Evolutionary conservation across 495 filamentous ascomycete species (phyloP).

Genomic region (Aspergillus kassunensis): DNA sequence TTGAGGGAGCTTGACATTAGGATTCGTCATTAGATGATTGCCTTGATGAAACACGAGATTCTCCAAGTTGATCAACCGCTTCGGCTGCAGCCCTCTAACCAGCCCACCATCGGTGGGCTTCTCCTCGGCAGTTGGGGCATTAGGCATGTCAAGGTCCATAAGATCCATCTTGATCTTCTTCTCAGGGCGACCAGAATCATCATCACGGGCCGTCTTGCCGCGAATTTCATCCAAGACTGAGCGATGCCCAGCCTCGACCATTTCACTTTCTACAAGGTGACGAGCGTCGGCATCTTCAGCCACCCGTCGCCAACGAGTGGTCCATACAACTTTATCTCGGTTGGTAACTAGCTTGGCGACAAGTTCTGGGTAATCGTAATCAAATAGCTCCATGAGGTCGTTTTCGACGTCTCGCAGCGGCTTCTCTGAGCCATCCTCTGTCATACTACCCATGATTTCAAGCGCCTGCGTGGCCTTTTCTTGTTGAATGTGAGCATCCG

Average conservation of each 20-base stretch:
- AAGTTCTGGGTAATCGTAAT: constrained; percentile 92
- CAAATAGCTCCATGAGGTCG: constrained; percentile 95
- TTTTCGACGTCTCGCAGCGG: constrained; percentile 92
- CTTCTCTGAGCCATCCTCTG: constrained; percentile 77
- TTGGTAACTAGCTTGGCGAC: constrained; percentile 92
- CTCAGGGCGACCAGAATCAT: constrained; percentile 48
- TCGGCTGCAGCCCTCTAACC: constrained; percentile 81
- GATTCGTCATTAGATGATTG: constrained; percentile 97
- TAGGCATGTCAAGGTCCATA: constrained; percentile 87
- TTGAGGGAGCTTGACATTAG: constrained; percentile 89
- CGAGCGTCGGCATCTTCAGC: constrained; percentile 76
- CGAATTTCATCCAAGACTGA: constrained; percentile 82
- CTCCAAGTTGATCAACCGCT: constrained; percentile 84
- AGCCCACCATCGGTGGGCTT: constrained; percentile 61
- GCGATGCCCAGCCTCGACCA: constrained; percentile 81
- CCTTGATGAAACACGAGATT: constrained; percentile 97
- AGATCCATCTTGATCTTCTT: constrained; percentile 81
- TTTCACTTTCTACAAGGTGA: constrained; percentile 77
- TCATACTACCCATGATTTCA: constrained; percentile 69
- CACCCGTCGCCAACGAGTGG: constrained; percentile 80
- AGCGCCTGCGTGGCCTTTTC: constrained; percentile 80
- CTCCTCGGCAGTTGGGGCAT: constrained; percentile 47
- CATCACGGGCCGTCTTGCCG: constrained; percentile 57
- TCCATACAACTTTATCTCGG: constrained; percentile 89
- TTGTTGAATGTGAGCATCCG: constrained; percentile 85